Conservation (phyloP, 805 yeast genomes). For the Kuraishia ogatae region DNA sequence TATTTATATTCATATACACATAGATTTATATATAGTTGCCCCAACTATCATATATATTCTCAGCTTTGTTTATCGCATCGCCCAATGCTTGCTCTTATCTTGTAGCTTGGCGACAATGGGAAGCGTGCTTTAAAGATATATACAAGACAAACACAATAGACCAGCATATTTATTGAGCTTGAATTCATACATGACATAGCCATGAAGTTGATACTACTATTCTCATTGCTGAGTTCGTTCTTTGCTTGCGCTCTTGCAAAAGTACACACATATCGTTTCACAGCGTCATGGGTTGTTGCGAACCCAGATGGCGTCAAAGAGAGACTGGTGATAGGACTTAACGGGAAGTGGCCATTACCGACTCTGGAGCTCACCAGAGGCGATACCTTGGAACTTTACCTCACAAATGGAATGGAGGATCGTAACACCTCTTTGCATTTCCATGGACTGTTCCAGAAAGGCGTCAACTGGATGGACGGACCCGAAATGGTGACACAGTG, state of each 20-base stretch:
- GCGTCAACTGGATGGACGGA: conserved; percentile 79
- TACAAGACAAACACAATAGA: background rate
- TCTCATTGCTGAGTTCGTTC: background rate
- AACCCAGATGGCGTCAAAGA: conserved; percentile 44
- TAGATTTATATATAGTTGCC: too few relatives aligned
- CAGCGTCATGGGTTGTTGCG: conserved; percentile 55
- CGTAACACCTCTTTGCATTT: conserved; percentile 77
- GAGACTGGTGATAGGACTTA: conserved; percentile 39
- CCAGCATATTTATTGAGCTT: too few relatives aligned
- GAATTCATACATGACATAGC: too few relatives aligned
- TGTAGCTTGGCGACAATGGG: too few relatives aligned
- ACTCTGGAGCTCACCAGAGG: conserved; percentile 65
- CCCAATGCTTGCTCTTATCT: too few relatives aligned
- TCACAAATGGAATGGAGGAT: conserved; percentile 66
- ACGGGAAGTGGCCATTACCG: conserved; percentile 79
- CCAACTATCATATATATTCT: too few relatives aligned
- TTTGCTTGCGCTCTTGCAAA: conserved; percentile 18
- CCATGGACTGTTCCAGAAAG: conserved; percentile 87
- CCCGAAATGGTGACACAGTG: conserved; percentile 85
- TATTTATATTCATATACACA: too few relatives aligned
- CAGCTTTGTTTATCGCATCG: too few relatives aligned
- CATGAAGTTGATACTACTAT: background rate
- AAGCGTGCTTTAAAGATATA: too few relatives aligned
- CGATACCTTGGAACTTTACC: conserved; percentile 59
- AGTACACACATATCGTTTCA: conserved; percentile 57